A percentile compares a stretch with the other conserved stretches of the same genome.
Evolutionary conservation across 345 rosid species (phyloP).

Genomic region (Moringa oleifera): DNA sequence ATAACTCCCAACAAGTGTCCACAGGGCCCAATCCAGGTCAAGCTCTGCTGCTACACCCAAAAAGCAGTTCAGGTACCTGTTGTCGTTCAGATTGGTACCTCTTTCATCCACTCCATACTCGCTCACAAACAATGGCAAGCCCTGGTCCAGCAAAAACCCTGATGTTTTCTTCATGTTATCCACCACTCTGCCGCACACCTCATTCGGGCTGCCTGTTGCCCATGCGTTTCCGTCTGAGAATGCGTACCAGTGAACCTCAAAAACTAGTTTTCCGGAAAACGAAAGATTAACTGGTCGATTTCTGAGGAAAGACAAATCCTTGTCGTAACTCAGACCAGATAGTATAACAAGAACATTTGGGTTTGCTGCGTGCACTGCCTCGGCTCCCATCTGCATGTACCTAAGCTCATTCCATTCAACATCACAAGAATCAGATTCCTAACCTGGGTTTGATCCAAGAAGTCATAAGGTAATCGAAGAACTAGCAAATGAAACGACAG

Average conservation of each 20-base stretch:
- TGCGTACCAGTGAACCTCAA: slow-evolving; percentile 83
- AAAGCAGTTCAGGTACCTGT: slow-evolving; percentile 70
- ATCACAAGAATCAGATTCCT: too few relatives aligned
- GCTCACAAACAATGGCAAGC: slow-evolving; percentile 69
- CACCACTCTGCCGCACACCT: slow-evolving; percentile 60
- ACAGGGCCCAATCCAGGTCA: slow-evolving; percentile 81
- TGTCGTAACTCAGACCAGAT: slow-evolving; percentile 74
- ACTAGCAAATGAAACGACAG: too few relatives aligned
- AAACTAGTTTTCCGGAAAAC: slow-evolving; percentile 59
- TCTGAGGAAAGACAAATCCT: slow-evolving; percentile 53
- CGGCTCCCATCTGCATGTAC: slow-evolving; percentile 76
- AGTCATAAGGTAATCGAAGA: too few relatives aligned
- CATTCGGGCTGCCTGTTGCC: slow-evolving; percentile 63
- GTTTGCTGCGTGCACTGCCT: slow-evolving; percentile 73
- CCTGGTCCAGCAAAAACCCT: slow-evolving; percentile 55
- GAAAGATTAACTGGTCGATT: slow-evolving; percentile 40
- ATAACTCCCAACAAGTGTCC: slow-evolving; percentile 84
- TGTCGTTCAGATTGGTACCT: slow-evolving; percentile 54
- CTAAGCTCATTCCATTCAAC: slow-evolving; percentile 14
- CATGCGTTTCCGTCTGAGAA: slow-evolving; percentile 72
- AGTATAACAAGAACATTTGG: slow-evolving; percentile 72
- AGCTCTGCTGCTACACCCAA: slow-evolving; percentile 63
- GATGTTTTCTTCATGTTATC: slow-evolving; percentile 47
- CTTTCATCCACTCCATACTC: slow-evolving; percentile 78
- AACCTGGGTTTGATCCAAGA: too few relatives aligned